A percentile compares a stretch with the other conserved stretches of the same genome.
phyloP scores from a whole-genome alignment of 768 basidiomycete species.

The Termitomyces sp. region DNA sequence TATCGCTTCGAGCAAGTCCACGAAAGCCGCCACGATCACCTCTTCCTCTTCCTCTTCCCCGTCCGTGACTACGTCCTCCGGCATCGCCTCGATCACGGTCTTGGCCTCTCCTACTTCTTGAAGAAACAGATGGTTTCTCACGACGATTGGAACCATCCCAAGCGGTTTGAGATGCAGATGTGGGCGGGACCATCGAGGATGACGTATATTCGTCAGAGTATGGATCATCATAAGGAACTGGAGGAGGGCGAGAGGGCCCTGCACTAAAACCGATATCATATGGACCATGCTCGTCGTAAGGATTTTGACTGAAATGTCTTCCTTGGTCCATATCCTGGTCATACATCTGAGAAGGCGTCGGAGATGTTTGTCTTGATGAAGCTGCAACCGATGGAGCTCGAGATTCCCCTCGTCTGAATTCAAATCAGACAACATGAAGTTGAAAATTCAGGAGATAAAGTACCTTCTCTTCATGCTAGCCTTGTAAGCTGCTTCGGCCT shows the following conservation, averaged over 20 bases:
- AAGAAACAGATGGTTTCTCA: not conserved
- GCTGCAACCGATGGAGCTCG: constrained; percentile 40
- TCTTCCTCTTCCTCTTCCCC: constrained; percentile 25
- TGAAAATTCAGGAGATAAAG: constrained; percentile 14
- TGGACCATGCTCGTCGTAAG: constrained; percentile 61
- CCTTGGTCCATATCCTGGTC: constrained; percentile 50
- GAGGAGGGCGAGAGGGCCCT: constrained; percentile 56
- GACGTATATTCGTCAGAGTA: constrained; percentile 46
- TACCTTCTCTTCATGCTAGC: constrained; percentile 56
- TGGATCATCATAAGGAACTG: constrained; percentile 77
- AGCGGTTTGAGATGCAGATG: not conserved
- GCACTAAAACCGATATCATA: constrained; percentile 62
- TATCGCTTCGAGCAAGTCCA: constrained; percentile 16
- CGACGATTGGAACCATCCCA: not conserved
- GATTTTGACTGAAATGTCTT: constrained; percentile 43
- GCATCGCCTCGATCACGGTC: constrained; percentile 36
- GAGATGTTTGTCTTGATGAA: constrained; percentile 53
- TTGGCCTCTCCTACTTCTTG: constrained; percentile 16
- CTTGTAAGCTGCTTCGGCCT: constrained; percentile 76
- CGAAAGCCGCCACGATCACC: constrained; percentile 26
- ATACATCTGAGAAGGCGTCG: constrained; percentile 45
- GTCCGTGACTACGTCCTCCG: constrained; percentile 28
- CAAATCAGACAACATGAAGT: not conserved
- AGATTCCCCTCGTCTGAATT: constrained; percentile 47
- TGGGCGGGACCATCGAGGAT: not conserved